Evolutionary conservation across 2,329 filamentous ascomycete genomes (phyloP), one percentile per base, ranked within the genome.

Genomic region (Xylaria arbuscula): DNA sequence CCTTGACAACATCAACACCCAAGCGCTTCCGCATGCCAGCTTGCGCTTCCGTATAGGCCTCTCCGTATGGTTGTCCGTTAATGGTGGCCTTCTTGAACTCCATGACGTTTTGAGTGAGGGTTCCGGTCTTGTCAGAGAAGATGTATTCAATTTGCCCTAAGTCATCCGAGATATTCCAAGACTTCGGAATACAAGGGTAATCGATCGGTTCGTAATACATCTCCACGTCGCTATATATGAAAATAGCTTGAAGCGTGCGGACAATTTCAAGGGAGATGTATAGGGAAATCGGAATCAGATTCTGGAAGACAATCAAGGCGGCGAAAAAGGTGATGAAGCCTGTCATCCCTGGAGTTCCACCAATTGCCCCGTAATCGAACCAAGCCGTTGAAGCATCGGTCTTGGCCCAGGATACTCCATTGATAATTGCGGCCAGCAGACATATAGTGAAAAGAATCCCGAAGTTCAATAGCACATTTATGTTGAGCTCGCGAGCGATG

Each of bases 71-170:
- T 68, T 96, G 88, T n/a, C 95, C 95, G 76, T 98, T 98, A 81
- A 99, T 91, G 0, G 94, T 97, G 64, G 92, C 94, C 81, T 99
- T 99, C 81, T 98, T 99, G 88, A 98, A 99, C 80, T 99, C 97
- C 96, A 97, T 97, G 62, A 97, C 92, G 78, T 97, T 97, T 76
- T 97, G 93, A 0, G 93, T 97, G 72, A 97, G 82, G 2, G 93
- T 97, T 67, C 93, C 93, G 0, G 93, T 97, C 82, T 97, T 97
- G 84, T 97, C 93, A 0, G 93, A 98, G 81, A 99, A 99, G 73
- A 99, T 97, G 83, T 98, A 99, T 81, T 98, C 96, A 70, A 99
- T 97, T 81, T 99, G 96, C 13, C 96, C 96, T 55, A 99, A 86
- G 76, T 99, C 97, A 77, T 99, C 96, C 0, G 95, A 98, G 59